Percentiles rank a stretch among this genome's conserved stretches.
These are phyloP conservation scores for Pythium sukuiense DNA, from an alignment of 352 stramenopile genomes.

Conservation along the genomic window DNA sequence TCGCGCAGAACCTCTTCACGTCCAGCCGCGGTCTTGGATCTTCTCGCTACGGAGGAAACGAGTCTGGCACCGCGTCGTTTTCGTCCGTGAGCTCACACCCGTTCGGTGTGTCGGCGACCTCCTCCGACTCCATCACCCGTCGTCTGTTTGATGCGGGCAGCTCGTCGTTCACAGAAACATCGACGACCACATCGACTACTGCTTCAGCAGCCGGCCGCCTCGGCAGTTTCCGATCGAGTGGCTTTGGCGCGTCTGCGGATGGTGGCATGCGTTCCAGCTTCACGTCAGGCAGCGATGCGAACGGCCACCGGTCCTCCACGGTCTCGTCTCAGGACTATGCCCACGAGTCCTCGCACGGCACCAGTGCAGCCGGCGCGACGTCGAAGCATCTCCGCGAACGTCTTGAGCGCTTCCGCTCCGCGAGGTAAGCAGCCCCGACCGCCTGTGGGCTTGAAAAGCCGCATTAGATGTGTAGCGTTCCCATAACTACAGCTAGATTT, in stretches of 20 bases:
- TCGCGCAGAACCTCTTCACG: slow-evolving; percentile 27
- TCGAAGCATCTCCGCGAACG: slow-evolving; percentile 24
- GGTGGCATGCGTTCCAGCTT: slow-evolving; percentile 41
- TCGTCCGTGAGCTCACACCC: slow-evolving; percentile 12
- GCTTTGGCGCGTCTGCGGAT: slow-evolving; percentile 12
- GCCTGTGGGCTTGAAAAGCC: no score
- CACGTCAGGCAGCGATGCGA: slow-evolving; percentile 47
- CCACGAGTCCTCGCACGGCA: slow-evolving; percentile 9
- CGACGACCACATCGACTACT: neutral
- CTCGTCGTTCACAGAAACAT: slow-evolving; percentile 4
- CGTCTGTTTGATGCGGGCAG: slow-evolving; percentile 49
- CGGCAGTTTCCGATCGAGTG: slow-evolving; percentile 30
- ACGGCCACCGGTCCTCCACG: neutral
- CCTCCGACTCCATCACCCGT: slow-evolving; percentile 41
- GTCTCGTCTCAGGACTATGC: slow-evolving; percentile 25
- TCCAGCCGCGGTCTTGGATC: slow-evolving; percentile 22
- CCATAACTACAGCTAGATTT: slow-evolving; percentile 2
- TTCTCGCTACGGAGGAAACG: slow-evolving; percentile 25
- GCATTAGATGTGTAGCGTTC: neutral
- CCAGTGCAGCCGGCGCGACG: neutral
- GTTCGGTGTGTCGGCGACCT: slow-evolving; percentile 4
- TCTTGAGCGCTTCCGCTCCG: slow-evolving; percentile 19
- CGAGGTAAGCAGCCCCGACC: slow-evolving; percentile 2
- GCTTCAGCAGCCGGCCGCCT: slow-evolving; percentile 11
- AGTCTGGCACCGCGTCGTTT: slow-evolving; percentile 16